Conservation (phyloP, 441 rosid genomes). For the Eutrema salsugineum region DNA sequence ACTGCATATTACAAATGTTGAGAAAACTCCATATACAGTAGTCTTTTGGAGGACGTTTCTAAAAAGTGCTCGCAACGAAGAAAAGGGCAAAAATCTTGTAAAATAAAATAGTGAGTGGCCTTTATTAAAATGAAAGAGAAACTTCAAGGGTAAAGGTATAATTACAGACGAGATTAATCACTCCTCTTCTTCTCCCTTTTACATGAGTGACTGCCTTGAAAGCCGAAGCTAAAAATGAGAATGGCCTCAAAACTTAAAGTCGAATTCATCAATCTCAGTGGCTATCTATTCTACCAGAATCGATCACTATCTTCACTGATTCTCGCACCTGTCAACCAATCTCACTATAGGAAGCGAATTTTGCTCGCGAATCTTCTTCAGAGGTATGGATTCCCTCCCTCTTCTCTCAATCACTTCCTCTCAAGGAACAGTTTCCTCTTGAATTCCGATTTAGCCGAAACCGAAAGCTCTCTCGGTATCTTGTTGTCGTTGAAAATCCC, state of each 20-base stretch:
- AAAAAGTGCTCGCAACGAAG: too few species aligned
- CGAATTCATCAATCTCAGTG: conserved; percentile 8
- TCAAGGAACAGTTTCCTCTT: conserved; percentile 36
- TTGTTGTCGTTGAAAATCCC: conserved; percentile 58
- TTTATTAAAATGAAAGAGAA: not conserved
- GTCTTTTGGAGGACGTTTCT: too few species aligned
- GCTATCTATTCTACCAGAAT: conserved; percentile 5
- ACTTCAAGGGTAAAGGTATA: not conserved
- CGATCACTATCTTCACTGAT: conserved; percentile 25
- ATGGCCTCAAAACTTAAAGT: conserved; percentile 18
- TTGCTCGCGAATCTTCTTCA: conserved; percentile 63
- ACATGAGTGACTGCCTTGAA: not conserved
- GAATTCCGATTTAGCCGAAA: conserved; percentile 38
- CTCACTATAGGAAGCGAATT: conserved; percentile 42
- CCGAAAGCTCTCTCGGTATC: conserved; percentile 52
- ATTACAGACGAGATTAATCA: not conserved
- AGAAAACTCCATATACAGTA: too few species aligned
- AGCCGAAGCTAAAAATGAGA: not conserved
- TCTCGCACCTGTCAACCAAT: conserved; percentile 7
- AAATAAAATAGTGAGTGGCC: not conserved
- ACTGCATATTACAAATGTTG: too few species aligned
- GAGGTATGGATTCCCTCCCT: conserved; percentile 63
- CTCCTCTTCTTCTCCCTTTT: not conserved
- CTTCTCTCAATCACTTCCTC: conserved; percentile 49
- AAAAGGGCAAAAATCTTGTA: not conserved